A percentile compares a stretch with the other conserved stretches of the same genome.
These are phyloP conservation scores for Salix suchowensis DNA, from an alignment of 345 rosid genomes.

Conservation along the genomic window DNA sequence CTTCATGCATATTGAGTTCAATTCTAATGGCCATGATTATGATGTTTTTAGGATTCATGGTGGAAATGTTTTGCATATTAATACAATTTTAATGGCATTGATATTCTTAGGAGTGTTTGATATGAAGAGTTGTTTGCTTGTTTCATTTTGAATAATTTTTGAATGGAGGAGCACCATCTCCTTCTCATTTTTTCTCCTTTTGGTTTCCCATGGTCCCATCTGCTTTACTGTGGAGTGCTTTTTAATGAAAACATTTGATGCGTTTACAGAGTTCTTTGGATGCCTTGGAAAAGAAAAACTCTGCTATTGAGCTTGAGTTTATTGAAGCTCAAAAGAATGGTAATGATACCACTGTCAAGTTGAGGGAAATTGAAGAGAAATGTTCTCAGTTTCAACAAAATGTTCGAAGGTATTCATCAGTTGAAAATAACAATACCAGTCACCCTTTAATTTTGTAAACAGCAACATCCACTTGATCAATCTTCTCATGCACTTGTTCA, in stretches of 20 bases:
- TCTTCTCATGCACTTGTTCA: background rate
- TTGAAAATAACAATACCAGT: background rate
- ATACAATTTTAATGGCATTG: background rate
- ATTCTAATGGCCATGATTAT: background rate
- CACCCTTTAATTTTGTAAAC: background rate
- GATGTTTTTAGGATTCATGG: background rate
- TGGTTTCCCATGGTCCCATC: background rate
- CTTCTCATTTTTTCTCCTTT: background rate
- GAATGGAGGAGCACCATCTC: background rate
- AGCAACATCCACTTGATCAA: background rate
- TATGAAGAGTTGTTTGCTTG: background rate
- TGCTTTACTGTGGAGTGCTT: background rate
- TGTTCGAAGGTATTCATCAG: conserved; percentile 50
- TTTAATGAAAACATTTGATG: background rate
- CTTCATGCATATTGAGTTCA: no score
- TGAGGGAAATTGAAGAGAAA: conserved; percentile 59
- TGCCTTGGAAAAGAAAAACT: conserved; percentile 61
- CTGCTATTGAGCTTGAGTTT: conserved; percentile 63
- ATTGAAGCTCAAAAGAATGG: conserved; percentile 50
- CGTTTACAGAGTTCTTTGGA: conserved; percentile 57
- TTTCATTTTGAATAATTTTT: background rate
- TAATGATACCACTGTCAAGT: conserved; percentile 47
- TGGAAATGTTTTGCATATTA: background rate
- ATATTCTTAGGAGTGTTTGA: background rate
- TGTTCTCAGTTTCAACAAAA: conserved; percentile 65